phyloP scores from a whole-genome alignment of 352 stramenopile species.

The Phytophthora macrochlamydospora region DNA sequence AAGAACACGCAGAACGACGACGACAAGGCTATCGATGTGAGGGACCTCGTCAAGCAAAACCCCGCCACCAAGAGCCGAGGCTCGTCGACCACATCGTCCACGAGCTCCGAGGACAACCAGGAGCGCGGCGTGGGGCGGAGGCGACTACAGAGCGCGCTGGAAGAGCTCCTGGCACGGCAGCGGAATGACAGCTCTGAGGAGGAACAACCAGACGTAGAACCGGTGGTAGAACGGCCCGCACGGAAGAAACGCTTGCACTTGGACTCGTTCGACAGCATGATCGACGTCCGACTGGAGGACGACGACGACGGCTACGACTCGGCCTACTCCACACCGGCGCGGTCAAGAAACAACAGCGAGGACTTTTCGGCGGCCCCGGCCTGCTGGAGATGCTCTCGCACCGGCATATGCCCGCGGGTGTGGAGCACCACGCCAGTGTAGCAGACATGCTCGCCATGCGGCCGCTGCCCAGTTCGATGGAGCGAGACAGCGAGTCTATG shows the following conservation, averaged over 20 bases:
- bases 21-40: constrained; percentile 66
- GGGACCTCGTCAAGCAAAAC: constrained; percentile 51
- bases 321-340: constrained; percentile 26
- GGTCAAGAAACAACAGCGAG: constrained; percentile 38
- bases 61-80: constrained; percentile 14
- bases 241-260: constrained; percentile 28
- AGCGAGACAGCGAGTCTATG: neutral
- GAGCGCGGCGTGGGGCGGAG: constrained; percentile 15
- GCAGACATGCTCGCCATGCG: constrained; percentile 40
- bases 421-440: constrained; percentile 34
- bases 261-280: constrained; percentile 39
- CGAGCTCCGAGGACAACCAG: constrained; percentile 36
- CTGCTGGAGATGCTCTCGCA: constrained; percentile 41
- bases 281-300: constrained; percentile 26
- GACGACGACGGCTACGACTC: constrained; percentile 28
- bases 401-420: constrained; percentile 40
- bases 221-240: constrained; percentile 7
- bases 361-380: constrained; percentile 28
- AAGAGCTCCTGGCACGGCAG: constrained; percentile 26
- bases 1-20: constrained; percentile 45
- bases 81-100: constrained; percentile 37
- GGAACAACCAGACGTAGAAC: constrained; percentile 19
- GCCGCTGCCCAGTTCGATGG: neutral
- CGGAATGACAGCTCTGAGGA: constrained; percentile 13
- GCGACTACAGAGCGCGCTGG: constrained; percentile 24